Percentiles rank a stretch among this genome's conserved stretches.
Conservation (phyloP, 1,284 basidiomycete genomes). For the Apiotrichum mycotoxinovorans region DNA sequence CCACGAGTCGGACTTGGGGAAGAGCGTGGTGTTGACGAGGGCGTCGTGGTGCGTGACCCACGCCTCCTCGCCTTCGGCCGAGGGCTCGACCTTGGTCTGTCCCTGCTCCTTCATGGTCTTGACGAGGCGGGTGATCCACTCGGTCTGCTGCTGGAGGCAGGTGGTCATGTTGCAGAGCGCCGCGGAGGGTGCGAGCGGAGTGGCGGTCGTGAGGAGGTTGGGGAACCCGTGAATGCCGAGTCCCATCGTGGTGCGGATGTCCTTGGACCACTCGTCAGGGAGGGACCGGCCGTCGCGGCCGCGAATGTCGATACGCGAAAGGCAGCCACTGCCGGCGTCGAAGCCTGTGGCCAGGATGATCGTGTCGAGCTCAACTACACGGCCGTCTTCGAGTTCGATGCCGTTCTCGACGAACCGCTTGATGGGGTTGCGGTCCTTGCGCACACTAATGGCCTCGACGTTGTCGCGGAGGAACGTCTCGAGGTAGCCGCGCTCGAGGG, state of each 20-base stretch:
- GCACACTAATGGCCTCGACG: slow-evolving; percentile 12
- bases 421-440: slow-evolving; percentile 11
- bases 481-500: slow-evolving; percentile 16
- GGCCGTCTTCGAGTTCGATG: slow-evolving; percentile 9
- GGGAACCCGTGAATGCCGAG: slow-evolving; percentile 15
- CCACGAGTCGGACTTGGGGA: slow-evolving; percentile 10
- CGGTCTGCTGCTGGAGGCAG: slow-evolving; percentile 16
- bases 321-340: slow-evolving; percentile 11
- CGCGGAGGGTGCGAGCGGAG: slow-evolving; percentile 10
- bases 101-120: slow-evolving; percentile 1
- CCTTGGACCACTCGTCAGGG: slow-evolving; percentile 14
- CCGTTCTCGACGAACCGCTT: slow-evolving; percentile 9
- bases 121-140: slow-evolving; percentile 13
- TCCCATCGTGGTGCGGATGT: slow-evolving; percentile 12
- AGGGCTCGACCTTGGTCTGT: slow-evolving; percentile 9
- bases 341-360: slow-evolving; percentile 19
- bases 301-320: slow-evolving; percentile 11
- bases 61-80: slow-evolving; percentile 9
- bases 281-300: slow-evolving; percentile 10
- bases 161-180: slow-evolving; percentile 20
- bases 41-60: slow-evolving; percentile 17
- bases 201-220: slow-evolving; percentile 17
- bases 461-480: slow-evolving; percentile 12
- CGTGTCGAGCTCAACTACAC: slow-evolving; percentile 10
- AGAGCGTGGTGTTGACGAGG: slow-evolving; percentile 11